Evolutionary conservation across 2,329 filamentous ascomycete genomes (phyloP), one percentile per base, ranked within the genome.

Genomic region (Ceratocystiopsis sp.): DNA sequence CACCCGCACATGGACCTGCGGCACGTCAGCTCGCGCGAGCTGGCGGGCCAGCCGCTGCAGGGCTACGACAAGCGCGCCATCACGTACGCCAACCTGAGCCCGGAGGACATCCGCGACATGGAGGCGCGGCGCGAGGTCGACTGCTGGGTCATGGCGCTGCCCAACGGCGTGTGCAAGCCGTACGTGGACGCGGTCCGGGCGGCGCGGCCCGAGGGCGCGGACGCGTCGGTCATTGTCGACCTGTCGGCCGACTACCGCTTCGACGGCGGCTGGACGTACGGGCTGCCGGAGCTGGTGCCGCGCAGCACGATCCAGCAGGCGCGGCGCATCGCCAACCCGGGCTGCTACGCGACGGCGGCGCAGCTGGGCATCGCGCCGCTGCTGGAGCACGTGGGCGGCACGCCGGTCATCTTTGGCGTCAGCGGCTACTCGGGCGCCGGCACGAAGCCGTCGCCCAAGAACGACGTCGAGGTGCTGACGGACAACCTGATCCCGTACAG

Each of bases 231-330:
- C 36, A 83, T 96, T 51, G 71, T 98, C 38, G 91, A 98, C 59
- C 73, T 98, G 34, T 94, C 86, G n/a, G 91, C 91, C 47, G 91
- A 98, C 64, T 93, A 94, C 63, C 79, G 89, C 41, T 96, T 95
- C 59, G 81, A 93, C 56, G 65, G 69, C 45, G 69, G 71, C 19
- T 93, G 86, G 87, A 84, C 83, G 0, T 96, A 95, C 56, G 85
- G 84, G 52, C 77, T 95, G 5, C 86, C 86, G 14, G 91, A 96
- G 62, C 69, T 94, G 41, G 74, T 85, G 41, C 76, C 78, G 59
- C 78, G 89, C 44, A 73, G 74, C 47, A 72, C 79, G 51, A 86
- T 96, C 53, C 75, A 80, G 19, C 73, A 79, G 51, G 75, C 89
- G 7, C 86, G 72, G 15, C 78, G 84, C 44, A 95, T 98, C 57